A percentile compares a stretch with the other conserved stretches of the same genome.
Evolutionary conservation across 106 monocot genomes (phyloP).

Genomic region (Dioscorea alata): DNA sequence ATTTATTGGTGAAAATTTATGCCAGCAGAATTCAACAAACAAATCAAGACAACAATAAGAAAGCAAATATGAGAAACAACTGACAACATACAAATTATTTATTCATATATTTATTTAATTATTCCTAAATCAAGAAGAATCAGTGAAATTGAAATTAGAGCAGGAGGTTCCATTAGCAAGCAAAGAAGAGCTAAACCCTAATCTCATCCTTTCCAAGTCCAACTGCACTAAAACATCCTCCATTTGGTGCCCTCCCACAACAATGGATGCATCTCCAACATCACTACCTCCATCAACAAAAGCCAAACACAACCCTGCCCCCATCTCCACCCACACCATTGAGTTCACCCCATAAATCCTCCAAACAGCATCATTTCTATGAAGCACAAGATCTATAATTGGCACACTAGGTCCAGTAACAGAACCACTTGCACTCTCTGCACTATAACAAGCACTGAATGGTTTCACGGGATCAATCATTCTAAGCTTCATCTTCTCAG

Average conservation of each 20-base stretch:
- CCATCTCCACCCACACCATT: slow-evolving; percentile 13
- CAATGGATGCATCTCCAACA: slow-evolving; percentile 7
- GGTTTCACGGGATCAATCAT: slow-evolving; percentile 15
- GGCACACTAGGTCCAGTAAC: slow-evolving; percentile 29
- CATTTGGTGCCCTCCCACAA: slow-evolving; percentile 21
- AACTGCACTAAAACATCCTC: slow-evolving; percentile 23
- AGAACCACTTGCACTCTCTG: slow-evolving; percentile 6
- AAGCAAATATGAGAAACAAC: no score
- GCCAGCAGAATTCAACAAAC: no score
- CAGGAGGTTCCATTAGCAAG: slow-evolving; percentile 5
- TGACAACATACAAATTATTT: no score
- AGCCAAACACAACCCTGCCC: slow-evolving; percentile 6
- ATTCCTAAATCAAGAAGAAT: no score
- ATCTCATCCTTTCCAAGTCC: not conserved
- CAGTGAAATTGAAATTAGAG: slow-evolving; percentile 15
- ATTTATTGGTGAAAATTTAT: no score
- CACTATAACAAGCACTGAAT: slow-evolving; percentile 24
- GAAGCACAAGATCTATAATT: slow-evolving; percentile 17
- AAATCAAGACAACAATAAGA: no score
- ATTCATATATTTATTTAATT: no score
- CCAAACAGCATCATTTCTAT: slow-evolving; percentile 28
- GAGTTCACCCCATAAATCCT: slow-evolving; percentile 21
- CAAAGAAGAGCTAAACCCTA: slow-evolving; percentile 15
- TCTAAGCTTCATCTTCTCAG: not conserved
- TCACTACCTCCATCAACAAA: slow-evolving; percentile 9